A percentile compares a stretch with the other conserved stretches of the same genome.
Evolutionary conservation across 163 green algal genomes (phyloP).

Genomic region (Scenedesmus sp.): DNA sequence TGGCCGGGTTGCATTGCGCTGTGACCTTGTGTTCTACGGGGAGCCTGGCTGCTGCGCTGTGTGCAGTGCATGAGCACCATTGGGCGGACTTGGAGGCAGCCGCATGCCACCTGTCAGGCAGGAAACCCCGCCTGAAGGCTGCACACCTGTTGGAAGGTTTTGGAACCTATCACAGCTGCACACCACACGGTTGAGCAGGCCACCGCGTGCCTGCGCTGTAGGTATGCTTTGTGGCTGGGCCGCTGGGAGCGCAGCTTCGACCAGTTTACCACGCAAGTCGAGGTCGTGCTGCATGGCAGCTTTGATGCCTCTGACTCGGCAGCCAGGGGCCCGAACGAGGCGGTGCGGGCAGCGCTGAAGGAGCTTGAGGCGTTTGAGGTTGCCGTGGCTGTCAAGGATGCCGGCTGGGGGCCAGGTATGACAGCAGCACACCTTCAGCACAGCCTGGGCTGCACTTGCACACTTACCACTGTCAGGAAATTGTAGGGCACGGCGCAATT

Average conservation of each 20-base stretch:
- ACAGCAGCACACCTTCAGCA: background rate
- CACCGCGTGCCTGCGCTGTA: background rate
- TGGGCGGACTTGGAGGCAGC: too few relatives aligned
- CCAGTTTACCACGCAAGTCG: conserved; percentile 19
- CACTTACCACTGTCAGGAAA: background rate
- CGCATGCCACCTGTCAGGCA: too few relatives aligned
- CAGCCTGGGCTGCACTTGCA: too few relatives aligned
- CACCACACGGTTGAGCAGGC: too few relatives aligned
- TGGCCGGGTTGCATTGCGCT: background rate
- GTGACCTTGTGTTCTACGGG: too few relatives aligned
- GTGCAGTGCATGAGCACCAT: too few relatives aligned
- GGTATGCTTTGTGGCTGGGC: conserved; percentile 34
- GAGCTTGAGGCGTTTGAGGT: conserved; percentile 18
- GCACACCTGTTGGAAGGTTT: too few relatives aligned
- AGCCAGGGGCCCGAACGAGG: background rate
- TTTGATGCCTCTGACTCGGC: background rate
- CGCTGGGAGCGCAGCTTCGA: conserved; percentile 1
- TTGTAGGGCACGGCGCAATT: background rate
- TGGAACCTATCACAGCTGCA: too few relatives aligned
- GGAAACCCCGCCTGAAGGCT: too few relatives aligned
- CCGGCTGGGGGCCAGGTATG: conserved; percentile 4
- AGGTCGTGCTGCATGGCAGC: conserved; percentile 38
- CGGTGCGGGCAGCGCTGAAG: conserved; percentile 26
- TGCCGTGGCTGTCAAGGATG: conserved; percentile 1
- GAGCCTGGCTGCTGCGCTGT: too few relatives aligned